phyloP scores from a whole-genome alignment of 345 rosid genomes.

The Ailanthus altissimus region DNA sequence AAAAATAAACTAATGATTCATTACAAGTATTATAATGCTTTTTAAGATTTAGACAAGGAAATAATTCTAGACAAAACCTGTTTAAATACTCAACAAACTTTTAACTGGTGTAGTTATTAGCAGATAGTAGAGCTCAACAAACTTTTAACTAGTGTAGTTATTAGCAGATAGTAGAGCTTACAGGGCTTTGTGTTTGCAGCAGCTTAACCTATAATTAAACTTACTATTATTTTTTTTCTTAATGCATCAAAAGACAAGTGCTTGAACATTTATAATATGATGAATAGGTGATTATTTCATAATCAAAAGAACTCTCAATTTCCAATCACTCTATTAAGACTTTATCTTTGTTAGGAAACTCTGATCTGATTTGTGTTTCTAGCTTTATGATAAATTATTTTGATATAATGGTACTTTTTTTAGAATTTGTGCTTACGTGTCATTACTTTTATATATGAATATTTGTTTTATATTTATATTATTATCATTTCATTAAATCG shows the following conservation, averaged over 20 bases:
- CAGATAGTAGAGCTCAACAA: neutral
- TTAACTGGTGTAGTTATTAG: neutral
- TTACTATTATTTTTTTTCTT: neutral
- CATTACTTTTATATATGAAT: too few species aligned
- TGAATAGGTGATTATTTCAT: neutral
- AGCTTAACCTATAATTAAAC: neutral
- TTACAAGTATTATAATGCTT: neutral
- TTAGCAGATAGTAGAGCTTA: conserved; percentile 3
- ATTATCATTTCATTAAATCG: too few species aligned
- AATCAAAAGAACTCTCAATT: neutral
- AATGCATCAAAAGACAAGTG: neutral
- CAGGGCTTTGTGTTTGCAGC: neutral
- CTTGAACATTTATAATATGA: neutral
- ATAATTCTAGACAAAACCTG: too few species aligned
- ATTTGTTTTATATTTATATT: too few species aligned
- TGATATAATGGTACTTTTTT: neutral
- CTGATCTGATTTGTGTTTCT: too few species aligned
- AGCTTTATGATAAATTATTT: too few species aligned
- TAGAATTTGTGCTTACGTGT: too few species aligned
- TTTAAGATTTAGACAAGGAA: too few species aligned
- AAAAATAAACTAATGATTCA: neutral
- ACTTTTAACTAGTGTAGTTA: neutral
- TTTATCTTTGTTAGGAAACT: too few species aligned
- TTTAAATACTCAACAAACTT: too few species aligned
- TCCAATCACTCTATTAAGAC: too few species aligned